Evolutionary conservation across 805 yeast species (phyloP).

Genomic region (Deakozyma indianensis): DNA sequence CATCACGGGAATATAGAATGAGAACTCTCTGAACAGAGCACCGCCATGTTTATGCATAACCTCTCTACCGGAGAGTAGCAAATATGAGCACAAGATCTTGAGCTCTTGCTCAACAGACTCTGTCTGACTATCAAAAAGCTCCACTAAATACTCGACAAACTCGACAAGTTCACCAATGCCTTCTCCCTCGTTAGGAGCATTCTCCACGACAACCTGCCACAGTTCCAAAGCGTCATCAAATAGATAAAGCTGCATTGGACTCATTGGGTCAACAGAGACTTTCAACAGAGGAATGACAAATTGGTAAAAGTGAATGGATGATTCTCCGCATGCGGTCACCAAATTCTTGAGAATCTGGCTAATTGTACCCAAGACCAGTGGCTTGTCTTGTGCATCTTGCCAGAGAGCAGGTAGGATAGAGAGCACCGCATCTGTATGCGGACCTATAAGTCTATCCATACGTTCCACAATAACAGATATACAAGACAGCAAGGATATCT

Average conservation of each 20-base stretch:
- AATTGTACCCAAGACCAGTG: conserved; percentile 3
- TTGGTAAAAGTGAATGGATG: conserved; percentile 7
- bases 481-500: conserved; percentile 56
- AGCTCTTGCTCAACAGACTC: not conserved
- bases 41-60: not conserved
- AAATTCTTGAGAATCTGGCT: not conserved
- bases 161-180: conserved; percentile 16
- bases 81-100: not conserved
- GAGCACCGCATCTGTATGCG: conserved; percentile 17
- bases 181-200: conserved; percentile 28
- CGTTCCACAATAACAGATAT: conserved; percentile 38
- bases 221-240: conserved; percentile 80
- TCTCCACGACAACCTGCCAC: conserved; percentile 59
- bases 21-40: conserved; percentile 1
- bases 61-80: not conserved
- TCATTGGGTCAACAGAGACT: conserved; percentile 45
- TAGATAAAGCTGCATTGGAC: conserved; percentile 40
- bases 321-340: not conserved
- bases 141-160: conserved; percentile 2
- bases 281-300: conserved; percentile 41
- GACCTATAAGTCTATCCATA: conserved; percentile 16
- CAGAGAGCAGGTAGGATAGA: conserved; percentile 59
- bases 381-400: conserved; percentile 39
- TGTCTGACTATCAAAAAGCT: conserved; percentile 5
- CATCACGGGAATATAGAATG: conserved; percentile 7